Conservation (phyloP, 257 asterid species). For the Oldenlandia corymbosa region DNA sequence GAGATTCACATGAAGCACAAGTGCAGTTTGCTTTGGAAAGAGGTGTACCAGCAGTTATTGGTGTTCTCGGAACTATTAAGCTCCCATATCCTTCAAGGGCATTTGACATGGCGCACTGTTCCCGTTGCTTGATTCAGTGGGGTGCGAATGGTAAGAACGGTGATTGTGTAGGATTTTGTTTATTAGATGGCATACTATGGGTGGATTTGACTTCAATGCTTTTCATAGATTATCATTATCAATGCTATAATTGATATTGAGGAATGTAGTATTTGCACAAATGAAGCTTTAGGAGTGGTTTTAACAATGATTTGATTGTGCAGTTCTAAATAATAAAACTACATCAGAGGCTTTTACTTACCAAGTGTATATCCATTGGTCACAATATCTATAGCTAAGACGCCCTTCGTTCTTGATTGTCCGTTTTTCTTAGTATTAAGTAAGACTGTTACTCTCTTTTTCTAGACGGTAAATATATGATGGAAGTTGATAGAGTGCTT, state of each 20-base stretch:
- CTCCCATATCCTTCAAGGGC: constrained; percentile 41
- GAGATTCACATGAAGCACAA: constrained; percentile 45
- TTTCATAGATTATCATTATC: background rate
- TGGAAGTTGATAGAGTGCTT: constrained; percentile 38
- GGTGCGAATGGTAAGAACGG: constrained; percentile 31
- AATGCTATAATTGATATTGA: background rate
- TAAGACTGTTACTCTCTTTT: background rate
- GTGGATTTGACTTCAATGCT: background rate
- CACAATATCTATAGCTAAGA: background rate
- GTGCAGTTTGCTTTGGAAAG: constrained; percentile 43
- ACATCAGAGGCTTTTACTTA: background rate
- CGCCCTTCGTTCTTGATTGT: background rate
- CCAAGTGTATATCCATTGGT: background rate
- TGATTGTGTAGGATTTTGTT: background rate
- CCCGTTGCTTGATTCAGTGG: constrained; percentile 45
- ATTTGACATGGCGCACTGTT: constrained; percentile 46
- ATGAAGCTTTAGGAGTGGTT: background rate
- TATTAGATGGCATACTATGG: background rate
- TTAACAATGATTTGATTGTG: background rate
- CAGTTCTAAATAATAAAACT: background rate
- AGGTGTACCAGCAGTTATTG: constrained; percentile 45
- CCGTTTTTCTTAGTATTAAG: background rate
- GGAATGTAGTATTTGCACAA: background rate
- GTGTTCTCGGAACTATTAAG: constrained; percentile 38
- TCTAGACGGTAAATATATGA: constrained; percentile 36